Percentiles rank a stretch among this genome's conserved stretches.
Evolutionary conservation across 2,329 filamentous ascomycete species (phyloP).

Genomic region (Lasiodiplodia hormozganensis): DNA sequence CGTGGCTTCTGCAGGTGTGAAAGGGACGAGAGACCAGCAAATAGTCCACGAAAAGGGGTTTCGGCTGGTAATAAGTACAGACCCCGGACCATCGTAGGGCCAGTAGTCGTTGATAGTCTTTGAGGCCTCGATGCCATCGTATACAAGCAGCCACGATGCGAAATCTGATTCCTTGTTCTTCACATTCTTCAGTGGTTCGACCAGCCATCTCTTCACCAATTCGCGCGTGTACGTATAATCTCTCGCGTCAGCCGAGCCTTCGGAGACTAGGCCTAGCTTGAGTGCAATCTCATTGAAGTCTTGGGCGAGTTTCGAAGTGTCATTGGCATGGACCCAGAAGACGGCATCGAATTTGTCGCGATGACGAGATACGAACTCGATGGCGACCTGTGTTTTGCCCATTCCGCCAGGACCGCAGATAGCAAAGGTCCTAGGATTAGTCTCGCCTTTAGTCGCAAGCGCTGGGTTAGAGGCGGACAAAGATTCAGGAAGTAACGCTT

Average conservation of each 20-base stretch:
- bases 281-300: constrained; percentile 29
- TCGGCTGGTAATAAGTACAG: constrained; percentile 32
- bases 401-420: constrained; percentile 38
- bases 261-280: constrained; percentile 20
- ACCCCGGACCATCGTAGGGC: constrained; percentile 31
- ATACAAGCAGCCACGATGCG: constrained; percentile 33
- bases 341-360: constrained; percentile 30
- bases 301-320: constrained; percentile 25
- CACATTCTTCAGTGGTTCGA: constrained; percentile 26
- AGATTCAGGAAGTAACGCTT: not conserved
- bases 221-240: constrained; percentile 26
- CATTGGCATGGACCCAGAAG: constrained; percentile 31
- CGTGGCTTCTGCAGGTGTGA: not conserved
- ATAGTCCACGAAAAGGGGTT: constrained; percentile 9
- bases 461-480: not conserved
- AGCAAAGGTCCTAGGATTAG: constrained; percentile 9
- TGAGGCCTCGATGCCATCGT: constrained; percentile 28
- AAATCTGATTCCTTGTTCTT: not conserved
- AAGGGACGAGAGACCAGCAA: not conserved
- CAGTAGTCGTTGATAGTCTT: constrained; percentile 28
- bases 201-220: constrained; percentile 31
- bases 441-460: not conserved
- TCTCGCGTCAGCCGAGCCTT: constrained; percentile 28
- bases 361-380: constrained; percentile 33
- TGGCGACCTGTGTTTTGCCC: constrained; percentile 38